Percentiles rank a stretch among this genome's conserved stretches.
Evolutionary conservation across 2,329 filamentous ascomycete genomes (phyloP).

Genomic region (Macrophomina pseudophaseolina): DNA sequence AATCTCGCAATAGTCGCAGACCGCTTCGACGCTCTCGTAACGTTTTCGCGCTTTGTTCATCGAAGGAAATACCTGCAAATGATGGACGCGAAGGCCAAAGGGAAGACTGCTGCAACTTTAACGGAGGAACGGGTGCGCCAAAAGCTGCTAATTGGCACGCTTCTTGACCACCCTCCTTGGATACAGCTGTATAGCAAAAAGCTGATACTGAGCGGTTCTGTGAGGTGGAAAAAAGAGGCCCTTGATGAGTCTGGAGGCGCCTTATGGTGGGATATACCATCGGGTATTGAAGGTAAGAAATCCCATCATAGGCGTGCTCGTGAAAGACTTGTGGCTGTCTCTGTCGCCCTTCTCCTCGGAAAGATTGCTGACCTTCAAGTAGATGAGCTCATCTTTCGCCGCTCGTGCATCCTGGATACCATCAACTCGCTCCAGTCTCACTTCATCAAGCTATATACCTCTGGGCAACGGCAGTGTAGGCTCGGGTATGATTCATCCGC

Average conservation of each 20-base stretch:
- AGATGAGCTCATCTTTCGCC: slow-evolving; percentile 71
- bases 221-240: slow-evolving; percentile 55
- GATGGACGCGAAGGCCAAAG: slow-evolving; percentile 51
- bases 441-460: slow-evolving; percentile 71
- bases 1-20: slow-evolving; percentile 74
- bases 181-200: slow-evolving; percentile 68
- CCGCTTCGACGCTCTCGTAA: slow-evolving; percentile 69
- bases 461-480: slow-evolving; percentile 70
- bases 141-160: slow-evolving; percentile 69
- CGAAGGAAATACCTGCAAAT: slow-evolving; percentile 48
- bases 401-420: slow-evolving; percentile 70
- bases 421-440: slow-evolving; percentile 72
- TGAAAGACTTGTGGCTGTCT: neutral
- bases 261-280: slow-evolving; percentile 75
- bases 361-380: neutral
- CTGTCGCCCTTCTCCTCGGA: neutral
- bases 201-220: slow-evolving; percentile 69
- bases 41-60: slow-evolving; percentile 61
- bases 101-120: slow-evolving; percentile 46
- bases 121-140: slow-evolving; percentile 71
- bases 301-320: slow-evolving; percentile 3
- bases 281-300: slow-evolving; percentile 65
- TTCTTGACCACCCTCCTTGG: slow-evolving; percentile 66
- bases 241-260: slow-evolving; percentile 48
- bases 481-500: slow-evolving; percentile 74